These are phyloP conservation scores for Colletotrichum echinochloae DNA, from an alignment of 2,329 filamentous ascomycete species.

Conservation along the genomic window DNA sequence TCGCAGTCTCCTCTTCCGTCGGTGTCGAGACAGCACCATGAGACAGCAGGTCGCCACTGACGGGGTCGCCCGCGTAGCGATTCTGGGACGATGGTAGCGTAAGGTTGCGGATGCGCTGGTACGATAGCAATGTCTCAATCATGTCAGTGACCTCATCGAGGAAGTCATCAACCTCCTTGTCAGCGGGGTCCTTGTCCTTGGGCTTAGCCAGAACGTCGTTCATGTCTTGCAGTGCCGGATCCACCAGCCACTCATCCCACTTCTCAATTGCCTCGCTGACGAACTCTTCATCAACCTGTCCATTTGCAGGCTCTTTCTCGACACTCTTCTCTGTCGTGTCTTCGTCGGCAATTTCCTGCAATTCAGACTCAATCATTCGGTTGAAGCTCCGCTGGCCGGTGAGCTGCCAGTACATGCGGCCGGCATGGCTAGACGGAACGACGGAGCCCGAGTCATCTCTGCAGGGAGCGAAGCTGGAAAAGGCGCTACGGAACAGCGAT, in stretches of 20 bases:
- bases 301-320: conserved; percentile 46
- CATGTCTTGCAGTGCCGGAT: conserved; percentile 61
- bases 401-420: conserved; percentile 82
- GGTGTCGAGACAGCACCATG: conserved; percentile 76
- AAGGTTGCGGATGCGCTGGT: conserved; percentile 82
- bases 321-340: conserved; percentile 49
- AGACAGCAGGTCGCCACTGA: conserved; percentile 75
- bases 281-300: conserved; percentile 60
- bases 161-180: conserved; percentile 51
- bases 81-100: conserved; percentile 74
- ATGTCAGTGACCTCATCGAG: conserved; percentile 80
- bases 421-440: conserved; percentile 74
- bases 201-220: conserved; percentile 62
- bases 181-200: conserved; percentile 49
- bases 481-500: conserved; percentile 79
- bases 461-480: conserved; percentile 83
- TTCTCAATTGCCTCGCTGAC: conserved; percentile 67
- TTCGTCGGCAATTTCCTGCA: conserved; percentile 55
- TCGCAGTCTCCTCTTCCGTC: conserved; percentile 69
- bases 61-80: conserved; percentile 70
- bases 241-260: conserved; percentile 69
- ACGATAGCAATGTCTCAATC: conserved; percentile 80
- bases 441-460: conserved; percentile 80
- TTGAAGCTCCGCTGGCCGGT: conserved; percentile 75
- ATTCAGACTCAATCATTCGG: conserved; percentile 68